These are phyloP conservation scores for Amylocarpus encephaloides DNA, from an alignment of 2,329 filamentous ascomycete species.

Conservation along the genomic window DNA sequence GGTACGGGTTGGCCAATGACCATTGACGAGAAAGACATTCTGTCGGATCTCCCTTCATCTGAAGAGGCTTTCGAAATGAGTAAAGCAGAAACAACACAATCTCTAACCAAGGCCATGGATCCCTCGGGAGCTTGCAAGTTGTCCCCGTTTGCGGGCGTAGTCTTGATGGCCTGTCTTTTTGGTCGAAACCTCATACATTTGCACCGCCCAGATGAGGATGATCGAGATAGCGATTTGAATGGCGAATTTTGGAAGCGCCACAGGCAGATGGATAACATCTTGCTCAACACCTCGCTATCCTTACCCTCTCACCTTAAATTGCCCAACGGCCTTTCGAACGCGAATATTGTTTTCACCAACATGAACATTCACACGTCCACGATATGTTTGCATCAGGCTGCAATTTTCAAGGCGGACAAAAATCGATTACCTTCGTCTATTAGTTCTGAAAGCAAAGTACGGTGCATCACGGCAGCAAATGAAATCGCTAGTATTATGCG, in stretches of 20 bases:
- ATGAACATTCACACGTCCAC: conserved; percentile 97
- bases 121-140: conserved; percentile 67
- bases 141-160: conserved; percentile 71
- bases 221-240: conserved; percentile 80
- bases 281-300: conserved; percentile 79
- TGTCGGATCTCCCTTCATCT: conserved; percentile 75
- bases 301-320: conserved; percentile 77
- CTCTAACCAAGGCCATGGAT: conserved; percentile 62
- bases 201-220: conserved; percentile 75
- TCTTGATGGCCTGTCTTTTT: conserved; percentile 82
- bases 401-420: conserved; percentile 95
- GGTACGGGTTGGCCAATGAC: conserved; percentile 97
- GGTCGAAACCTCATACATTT: conserved; percentile 87
- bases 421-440: conserved; percentile 71
- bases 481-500: conserved; percentile 95
- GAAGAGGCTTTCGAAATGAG: conserved; percentile 83
- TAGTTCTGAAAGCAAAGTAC: conserved; percentile 81
- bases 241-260: conserved; percentile 96
- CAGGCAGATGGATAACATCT: conserved; percentile 78
- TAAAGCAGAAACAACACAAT: conserved; percentile 63
- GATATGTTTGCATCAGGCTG: conserved; percentile 96
- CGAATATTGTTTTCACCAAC: conserved; percentile 88
- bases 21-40: conserved; percentile 85
- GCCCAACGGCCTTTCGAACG: conserved; percentile 65
- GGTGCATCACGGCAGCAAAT: conserved; percentile 88